phyloP scores from a whole-genome alignment of 2,329 filamentous ascomycete species.

The Trichophaea hybrida region DNA sequence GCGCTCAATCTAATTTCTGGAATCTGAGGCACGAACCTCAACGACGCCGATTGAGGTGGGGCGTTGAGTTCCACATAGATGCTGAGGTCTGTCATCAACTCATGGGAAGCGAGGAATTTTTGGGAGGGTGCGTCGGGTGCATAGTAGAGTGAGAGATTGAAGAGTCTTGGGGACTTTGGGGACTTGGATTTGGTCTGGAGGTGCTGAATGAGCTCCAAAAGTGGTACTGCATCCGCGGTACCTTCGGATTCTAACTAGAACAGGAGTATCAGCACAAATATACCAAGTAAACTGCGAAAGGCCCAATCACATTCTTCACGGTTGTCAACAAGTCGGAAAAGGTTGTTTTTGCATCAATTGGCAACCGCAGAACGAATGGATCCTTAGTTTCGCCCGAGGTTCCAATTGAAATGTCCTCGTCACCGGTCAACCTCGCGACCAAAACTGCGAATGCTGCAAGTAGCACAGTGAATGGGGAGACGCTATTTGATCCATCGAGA shows the following conservation, averaged over 20 bases:
- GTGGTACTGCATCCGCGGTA: conserved; percentile 33
- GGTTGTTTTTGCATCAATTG: conserved; percentile 32
- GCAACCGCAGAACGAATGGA: conserved; percentile 35
- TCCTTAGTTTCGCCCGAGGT: conserved; percentile 35
- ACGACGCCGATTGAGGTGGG: conserved; percentile 9
- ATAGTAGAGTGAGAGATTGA: conserved; percentile 37
- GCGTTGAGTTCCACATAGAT: conserved; percentile 25
- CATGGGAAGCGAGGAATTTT: conserved; percentile 26
- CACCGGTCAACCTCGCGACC: conserved; percentile 36
- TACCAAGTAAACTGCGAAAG: not conserved
- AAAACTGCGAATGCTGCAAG: conserved; percentile 35
- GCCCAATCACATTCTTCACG: conserved; percentile 31
- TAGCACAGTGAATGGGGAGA: conserved; percentile 32
- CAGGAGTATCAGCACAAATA: not conserved
- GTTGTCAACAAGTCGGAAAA: conserved; percentile 33
- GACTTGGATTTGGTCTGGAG: conserved; percentile 33
- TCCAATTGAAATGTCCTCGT: conserved; percentile 37
- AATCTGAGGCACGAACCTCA: conserved; percentile 26
- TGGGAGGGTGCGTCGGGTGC: conserved; percentile 30
- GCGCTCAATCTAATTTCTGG: conserved; percentile 33
- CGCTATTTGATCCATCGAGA: conserved; percentile 29
- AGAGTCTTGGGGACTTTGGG: conserved; percentile 33
- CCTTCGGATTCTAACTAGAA: conserved; percentile 32
- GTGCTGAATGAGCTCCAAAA: conserved; percentile 32
- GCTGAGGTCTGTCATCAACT: conserved; percentile 24